Conservation (phyloP, 306 rosid genomes). For the Sechiopsis laciniata region DNA sequence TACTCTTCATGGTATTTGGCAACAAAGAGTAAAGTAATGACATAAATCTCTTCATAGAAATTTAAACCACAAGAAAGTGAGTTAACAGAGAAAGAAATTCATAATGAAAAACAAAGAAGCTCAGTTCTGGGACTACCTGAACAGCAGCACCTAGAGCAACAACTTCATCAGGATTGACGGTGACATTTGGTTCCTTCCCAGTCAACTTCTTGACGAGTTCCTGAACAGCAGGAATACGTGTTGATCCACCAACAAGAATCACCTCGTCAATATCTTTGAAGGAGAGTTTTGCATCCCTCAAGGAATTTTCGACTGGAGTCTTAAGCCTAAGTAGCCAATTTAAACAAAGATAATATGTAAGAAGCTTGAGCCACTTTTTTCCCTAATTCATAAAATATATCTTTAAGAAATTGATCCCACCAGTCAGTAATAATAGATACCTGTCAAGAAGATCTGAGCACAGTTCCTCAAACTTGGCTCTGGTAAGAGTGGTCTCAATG, state of each 20-base stretch:
- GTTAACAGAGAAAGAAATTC: neutral
- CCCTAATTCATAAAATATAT: neutral
- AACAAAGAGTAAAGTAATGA: neutral
- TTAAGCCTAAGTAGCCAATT: slow-evolving; percentile 45
- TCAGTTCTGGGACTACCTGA: slow-evolving; percentile 40
- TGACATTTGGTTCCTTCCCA: slow-evolving; percentile 84
- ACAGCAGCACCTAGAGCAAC: slow-evolving; percentile 97
- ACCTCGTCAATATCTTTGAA: slow-evolving; percentile 81
- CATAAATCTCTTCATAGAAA: neutral
- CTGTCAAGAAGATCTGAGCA: slow-evolving; percentile 94
- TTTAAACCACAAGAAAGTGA: neutral
- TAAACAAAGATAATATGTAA: neutral
- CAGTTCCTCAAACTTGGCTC: slow-evolving; percentile 87
- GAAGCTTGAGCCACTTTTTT: neutral
- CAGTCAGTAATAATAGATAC: slow-evolving; percentile 28
- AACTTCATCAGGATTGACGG: slow-evolving; percentile 94
- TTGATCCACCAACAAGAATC: slow-evolving; percentile 91
- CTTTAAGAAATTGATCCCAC: neutral
- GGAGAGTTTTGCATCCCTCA: slow-evolving; percentile 94
- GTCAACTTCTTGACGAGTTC: slow-evolving; percentile 81
- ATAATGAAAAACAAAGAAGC: neutral
- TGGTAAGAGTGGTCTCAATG: slow-evolving; percentile 83
- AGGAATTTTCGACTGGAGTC: slow-evolving; percentile 79
- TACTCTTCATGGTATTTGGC: neutral
- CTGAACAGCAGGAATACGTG: slow-evolving; percentile 90